Percentiles rank a stretch among this genome's conserved stretches.
Evolutionary conservation across 768 basidiomycete genomes (phyloP).

Genomic region (Phaeotremella fagi): DNA sequence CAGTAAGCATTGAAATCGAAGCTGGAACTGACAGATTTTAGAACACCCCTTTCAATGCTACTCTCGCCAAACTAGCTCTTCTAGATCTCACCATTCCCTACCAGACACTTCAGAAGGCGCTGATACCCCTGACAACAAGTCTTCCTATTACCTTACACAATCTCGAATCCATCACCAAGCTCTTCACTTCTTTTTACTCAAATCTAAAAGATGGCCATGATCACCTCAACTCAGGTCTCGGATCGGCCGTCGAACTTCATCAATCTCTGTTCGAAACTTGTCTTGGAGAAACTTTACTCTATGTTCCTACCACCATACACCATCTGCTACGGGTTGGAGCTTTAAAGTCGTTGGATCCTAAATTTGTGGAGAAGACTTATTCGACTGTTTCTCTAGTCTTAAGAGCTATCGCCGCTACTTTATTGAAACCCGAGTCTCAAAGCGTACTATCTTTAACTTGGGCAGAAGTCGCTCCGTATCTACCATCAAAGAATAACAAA

Average conservation of each 20-base stretch:
- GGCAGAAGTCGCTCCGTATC: conserved; percentile 33
- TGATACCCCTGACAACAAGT: conserved; percentile 40
- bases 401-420: conserved; percentile 28
- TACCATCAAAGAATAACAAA: conserved; percentile 34
- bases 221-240: conserved; percentile 36
- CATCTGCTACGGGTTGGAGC: conserved; percentile 32
- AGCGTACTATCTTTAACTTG: conserved; percentile 22
- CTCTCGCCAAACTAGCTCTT: conserved; percentile 43
- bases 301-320: conserved; percentile 21
- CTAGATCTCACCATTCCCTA: conserved; percentile 46
- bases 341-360: conserved; percentile 37
- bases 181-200: conserved; percentile 36
- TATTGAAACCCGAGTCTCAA: conserved; percentile 27
- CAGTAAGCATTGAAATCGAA: conserved; percentile 33
- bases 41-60: conserved; percentile 42
- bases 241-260: conserved; percentile 42
- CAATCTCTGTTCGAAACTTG: conserved; percentile 44
- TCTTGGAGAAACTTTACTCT: conserved; percentile 29
- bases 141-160: conserved; percentile 47
- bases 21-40: conserved; percentile 10
- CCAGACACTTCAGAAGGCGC: conserved; percentile 30
- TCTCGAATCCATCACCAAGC: conserved; percentile 22
- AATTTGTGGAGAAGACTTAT: conserved; percentile 44
- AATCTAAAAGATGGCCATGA: conserved; percentile 27
- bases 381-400: conserved; percentile 43